Conservation (phyloP, 148 eudicot genomes). For the Silene latifolia region DNA sequence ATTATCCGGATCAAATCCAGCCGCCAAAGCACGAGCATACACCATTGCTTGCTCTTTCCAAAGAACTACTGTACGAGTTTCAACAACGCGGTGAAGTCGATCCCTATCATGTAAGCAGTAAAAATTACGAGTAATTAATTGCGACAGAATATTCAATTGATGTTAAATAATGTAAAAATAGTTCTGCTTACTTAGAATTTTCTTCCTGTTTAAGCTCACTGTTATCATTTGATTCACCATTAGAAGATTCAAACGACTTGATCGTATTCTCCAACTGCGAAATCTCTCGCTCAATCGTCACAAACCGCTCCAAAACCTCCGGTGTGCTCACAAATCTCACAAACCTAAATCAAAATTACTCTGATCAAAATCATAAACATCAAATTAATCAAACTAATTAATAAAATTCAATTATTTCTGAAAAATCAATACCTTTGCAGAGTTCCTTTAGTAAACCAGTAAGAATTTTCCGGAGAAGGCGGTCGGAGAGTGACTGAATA, state of each 20-base stretch:
- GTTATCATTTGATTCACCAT: conserved; percentile 30
- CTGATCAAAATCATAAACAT: background rate
- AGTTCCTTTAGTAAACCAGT: conserved; percentile 82
- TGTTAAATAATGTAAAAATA: background rate
- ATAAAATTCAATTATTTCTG: background rate
- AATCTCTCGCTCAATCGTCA: conserved; percentile 70
- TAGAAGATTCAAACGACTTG: conserved; percentile 45
- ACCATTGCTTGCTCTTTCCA: conserved; percentile 88
- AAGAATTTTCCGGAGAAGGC: conserved; percentile 27
- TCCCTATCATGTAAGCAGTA: conserved; percentile 35
- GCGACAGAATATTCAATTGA: background rate
- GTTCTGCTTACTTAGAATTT: conserved; percentile 53
- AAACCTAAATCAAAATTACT: conserved; percentile 41
- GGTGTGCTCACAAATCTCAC: conserved; percentile 83
- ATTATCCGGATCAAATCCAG: conserved; percentile 64
- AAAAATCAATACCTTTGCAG: conserved; percentile 45
- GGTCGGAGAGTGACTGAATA: conserved; percentile 70
- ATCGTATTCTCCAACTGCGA: conserved; percentile 61
- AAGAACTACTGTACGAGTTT: conserved; percentile 65
- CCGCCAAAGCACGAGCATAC: conserved; percentile 78
- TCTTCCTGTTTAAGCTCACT: conserved; percentile 46
- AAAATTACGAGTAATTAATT: conserved; percentile 11
- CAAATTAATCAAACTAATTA: background rate
- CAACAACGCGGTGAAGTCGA: conserved; percentile 68
- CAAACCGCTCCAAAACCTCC: conserved; percentile 74